Evolutionary conservation across 2,329 filamentous ascomycete species (phyloP), one percentile per base, ranked within the genome.

Genomic region (Monilinia fructicola): DNA sequence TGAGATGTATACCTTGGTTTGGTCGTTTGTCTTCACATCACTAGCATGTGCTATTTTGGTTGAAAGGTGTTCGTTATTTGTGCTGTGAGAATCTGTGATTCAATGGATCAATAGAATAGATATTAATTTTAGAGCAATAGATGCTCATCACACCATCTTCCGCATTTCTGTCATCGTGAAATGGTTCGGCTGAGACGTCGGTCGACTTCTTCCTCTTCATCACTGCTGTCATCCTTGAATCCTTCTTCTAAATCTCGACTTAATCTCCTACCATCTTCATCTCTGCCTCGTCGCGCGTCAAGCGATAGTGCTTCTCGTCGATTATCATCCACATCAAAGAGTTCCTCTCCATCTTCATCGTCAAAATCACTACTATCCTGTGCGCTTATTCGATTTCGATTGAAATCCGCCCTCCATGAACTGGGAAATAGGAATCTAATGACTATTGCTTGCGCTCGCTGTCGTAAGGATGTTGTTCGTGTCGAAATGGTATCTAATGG

Each of bases 231-330:
- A 76, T 91, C 89, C 78, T 86, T 85, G 75, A 92, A 92, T 0
- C 88, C 89, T 73, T 89, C 84, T 76, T 94, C 91, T 62, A 94
- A 78, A 72, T 96, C 92, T 78, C 92, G 83, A 76, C 91, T 94
- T 69, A 96, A 74, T 69, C 92, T 83, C 71, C 85, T 81, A 58
- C 81, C 82, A 68, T 86, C 84, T 55, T 78, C 77, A 56, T 75
- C 73, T 65, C 81, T 70, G 73, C 73, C 76, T 75, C 70, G 78
- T 75, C 68, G 61, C 28, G 71, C 73, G 71, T 76, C 74, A 4
- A 76, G 64, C 4, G 73, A 76, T 11, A 82, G 69, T 3, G 78
- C 80, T 68, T 81, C 80, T 60, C 81, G 75, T 50, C 79, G 76
- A 31, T 77, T 72, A 12, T 78, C 73, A 70, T 86, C 81, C 52